Base-by-base conservation (phyloP, 257 asterid species). In the Parsonsia alboflavescens region DNA sequence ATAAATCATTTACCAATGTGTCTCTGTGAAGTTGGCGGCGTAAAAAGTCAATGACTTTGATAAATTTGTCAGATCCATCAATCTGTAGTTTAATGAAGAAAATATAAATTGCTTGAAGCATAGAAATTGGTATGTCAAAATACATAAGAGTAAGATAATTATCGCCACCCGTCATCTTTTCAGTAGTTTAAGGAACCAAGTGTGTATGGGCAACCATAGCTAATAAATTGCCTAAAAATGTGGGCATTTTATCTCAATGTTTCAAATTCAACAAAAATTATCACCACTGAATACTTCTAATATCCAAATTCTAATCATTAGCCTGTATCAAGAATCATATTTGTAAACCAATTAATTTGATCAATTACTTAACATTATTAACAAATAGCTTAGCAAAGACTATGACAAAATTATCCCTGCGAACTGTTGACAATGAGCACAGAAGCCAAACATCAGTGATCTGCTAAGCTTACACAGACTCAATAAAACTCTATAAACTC, bases 11-110 rank as follows among this genome's bases (percentile, higher is more conserved):
- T 77, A 89, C 99, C 93, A 95, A 73, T 36, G 98, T 90, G 68
- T 92, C 99, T 83, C 96, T 86, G 77, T 89, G 97, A 85, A 95
- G 97, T 81, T 92, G 98, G 76, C 97, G 96, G 64, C 98, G 89
- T 73, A 95, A 91, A 81, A 95, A 95, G 73, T 92, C 98, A 78
- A 95, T 88, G 11, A 95, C 98, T 85, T 86, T 89, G 64, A 78
- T 90, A 78, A 95, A 95, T 85, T 92, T 95, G 79, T 95, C 99
- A 28, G 88, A 80, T 57, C 94, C 99, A 76, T 87, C 89, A 84
- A 92, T 91, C 98, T 95, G 82, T 82, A 80, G 56, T 72, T 71
- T 42, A 57, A 45, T 44, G 48, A 42, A 59, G 52, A 62, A 70
- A 13, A 28, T 6, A 6, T 17, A 11, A 45, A 26, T 28, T 73